Evolutionary conservation across 2,329 filamentous ascomycete species (phyloP).

Genomic region (Saccharata proteae): DNA sequence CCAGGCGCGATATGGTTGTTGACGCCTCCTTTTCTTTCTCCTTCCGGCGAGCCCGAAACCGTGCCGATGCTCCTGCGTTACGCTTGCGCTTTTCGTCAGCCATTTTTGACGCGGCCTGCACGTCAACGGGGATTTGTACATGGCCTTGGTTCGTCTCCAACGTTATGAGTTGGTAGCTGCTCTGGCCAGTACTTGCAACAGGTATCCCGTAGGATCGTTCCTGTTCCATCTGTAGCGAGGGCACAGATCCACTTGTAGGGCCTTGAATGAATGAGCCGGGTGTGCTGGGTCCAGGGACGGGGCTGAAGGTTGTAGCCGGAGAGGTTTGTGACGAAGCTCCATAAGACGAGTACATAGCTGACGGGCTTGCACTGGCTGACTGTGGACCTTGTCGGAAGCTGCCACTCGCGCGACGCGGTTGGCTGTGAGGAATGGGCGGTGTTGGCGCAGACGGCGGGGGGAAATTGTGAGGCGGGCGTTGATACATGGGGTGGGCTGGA

Average conservation of each 20-base stretch:
- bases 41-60: constrained; percentile 71
- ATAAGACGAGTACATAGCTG: constrained; percentile 37
- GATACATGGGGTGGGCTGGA: constrained; percentile 32
- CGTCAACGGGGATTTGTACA: constrained; percentile 59
- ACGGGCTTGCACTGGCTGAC: constrained; percentile 33
- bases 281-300: constrained; percentile 7
- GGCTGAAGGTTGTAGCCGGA: constrained; percentile 15
- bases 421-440: constrained; percentile 27
- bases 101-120: constrained; percentile 68
- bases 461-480: constrained; percentile 23
- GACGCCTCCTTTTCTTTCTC: constrained; percentile 66
- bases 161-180: constrained; percentile 42
- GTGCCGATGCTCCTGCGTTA: constrained; percentile 74
- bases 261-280: background rate
- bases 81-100: constrained; percentile 76
- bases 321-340: constrained; percentile 26
- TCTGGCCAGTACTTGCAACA: constrained; percentile 33
- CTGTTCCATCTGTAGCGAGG: constrained; percentile 5
- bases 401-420: constrained; percentile 25
- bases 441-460: constrained; percentile 19
- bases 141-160: constrained; percentile 37
- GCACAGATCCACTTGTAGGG: background rate
- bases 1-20: constrained; percentile 55
- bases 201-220: constrained; percentile 22
- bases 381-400: constrained; percentile 16